Conservation (phyloP, 805 yeast genomes). For the Danielia reshetovae region DNA sequence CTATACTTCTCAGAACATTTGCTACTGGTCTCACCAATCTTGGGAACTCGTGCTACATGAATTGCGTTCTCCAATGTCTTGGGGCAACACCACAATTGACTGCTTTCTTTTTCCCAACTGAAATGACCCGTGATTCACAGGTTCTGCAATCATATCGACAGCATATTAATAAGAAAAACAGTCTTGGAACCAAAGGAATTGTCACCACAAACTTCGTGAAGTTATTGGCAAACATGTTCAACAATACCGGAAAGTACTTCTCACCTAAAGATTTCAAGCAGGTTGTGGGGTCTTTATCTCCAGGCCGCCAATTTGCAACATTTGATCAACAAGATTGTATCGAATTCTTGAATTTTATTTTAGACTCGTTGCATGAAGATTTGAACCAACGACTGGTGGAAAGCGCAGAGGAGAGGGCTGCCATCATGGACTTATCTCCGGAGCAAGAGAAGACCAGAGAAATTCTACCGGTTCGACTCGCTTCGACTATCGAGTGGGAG, state of each 20-base stretch:
- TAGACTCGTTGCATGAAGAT: constrained; percentile 82
- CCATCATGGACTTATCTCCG: constrained; percentile 43
- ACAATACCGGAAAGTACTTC: constrained; percentile 43
- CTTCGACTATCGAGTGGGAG: constrained; percentile 91
- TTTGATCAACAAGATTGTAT: constrained; percentile 82
- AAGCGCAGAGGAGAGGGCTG: constrained; percentile 28
- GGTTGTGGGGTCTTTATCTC: constrained; percentile 63
- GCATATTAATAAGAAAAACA: constrained; percentile 68
- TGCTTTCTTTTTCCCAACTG: constrained; percentile 47
- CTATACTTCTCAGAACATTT: constrained; percentile 18
- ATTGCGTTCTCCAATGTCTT: constrained; percentile 83
- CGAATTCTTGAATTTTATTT: constrained; percentile 69
- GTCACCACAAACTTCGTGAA: constrained; percentile 66
- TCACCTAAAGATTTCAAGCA: constrained; percentile 65
- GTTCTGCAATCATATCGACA: constrained; percentile 50
- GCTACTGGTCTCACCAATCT: constrained; percentile 73
- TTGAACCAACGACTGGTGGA: constrained; percentile 56
- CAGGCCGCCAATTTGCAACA: constrained; percentile 54
- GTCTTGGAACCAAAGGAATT: constrained; percentile 77
- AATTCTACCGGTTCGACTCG: constrained; percentile 66
- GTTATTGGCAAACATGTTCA: constrained; percentile 52
- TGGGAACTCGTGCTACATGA: constrained; percentile 93
- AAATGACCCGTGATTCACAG: background rate
- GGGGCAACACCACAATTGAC: constrained; percentile 67
- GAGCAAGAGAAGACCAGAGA: constrained; percentile 76